Evolutionary conservation across 352 stramenopile genomes (phyloP).

Genomic region (Phytophthora constricta): DNA sequence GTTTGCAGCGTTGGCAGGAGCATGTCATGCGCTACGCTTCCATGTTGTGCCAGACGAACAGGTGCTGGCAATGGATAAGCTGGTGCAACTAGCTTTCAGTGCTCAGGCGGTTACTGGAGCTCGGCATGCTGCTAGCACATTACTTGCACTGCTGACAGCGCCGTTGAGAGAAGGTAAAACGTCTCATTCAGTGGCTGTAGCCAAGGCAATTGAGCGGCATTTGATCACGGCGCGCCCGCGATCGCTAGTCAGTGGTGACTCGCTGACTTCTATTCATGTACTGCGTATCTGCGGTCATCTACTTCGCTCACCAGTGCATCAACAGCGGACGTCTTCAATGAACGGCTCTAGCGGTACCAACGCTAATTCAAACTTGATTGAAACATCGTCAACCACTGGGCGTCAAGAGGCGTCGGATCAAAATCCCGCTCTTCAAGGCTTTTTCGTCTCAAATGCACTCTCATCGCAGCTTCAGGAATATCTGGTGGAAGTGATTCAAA

Average conservation of each 20-base stretch:
- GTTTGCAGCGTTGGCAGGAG: conserved; percentile 53
- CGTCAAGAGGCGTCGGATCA: conserved; percentile 12
- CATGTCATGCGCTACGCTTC: conserved; percentile 68
- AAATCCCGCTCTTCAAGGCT: conserved; percentile 47
- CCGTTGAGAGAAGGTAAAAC: conserved; percentile 30
- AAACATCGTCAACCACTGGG: conserved; percentile 1
- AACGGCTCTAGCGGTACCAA: conserved; percentile 17
- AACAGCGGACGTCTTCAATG: conserved; percentile 9
- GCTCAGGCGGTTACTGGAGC: conserved; percentile 49
- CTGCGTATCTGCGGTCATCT: conserved; percentile 66
- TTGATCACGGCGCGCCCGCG: conserved; percentile 52
- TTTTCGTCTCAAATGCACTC: conserved; percentile 48
- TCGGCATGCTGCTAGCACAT: conserved; percentile 65
- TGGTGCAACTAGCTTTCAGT: conserved; percentile 62
- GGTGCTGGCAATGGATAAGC: conserved; percentile 42
- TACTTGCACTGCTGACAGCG: conserved; percentile 58
- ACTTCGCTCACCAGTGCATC: conserved; percentile 48
- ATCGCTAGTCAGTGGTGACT: conserved; percentile 55
- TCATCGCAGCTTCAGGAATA: conserved; percentile 55
- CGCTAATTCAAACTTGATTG: neutral
- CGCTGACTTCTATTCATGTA: conserved; percentile 71
- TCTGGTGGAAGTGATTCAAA: conserved; percentile 54
- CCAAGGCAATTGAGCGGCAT: conserved; percentile 60
- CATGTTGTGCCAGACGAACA: conserved; percentile 45
- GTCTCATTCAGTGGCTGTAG: conserved; percentile 22